Evolutionary conservation across 148 eudicot genomes (phyloP), one percentile per base, ranked within the genome.

Genomic region (Polygonum maritimum): DNA sequence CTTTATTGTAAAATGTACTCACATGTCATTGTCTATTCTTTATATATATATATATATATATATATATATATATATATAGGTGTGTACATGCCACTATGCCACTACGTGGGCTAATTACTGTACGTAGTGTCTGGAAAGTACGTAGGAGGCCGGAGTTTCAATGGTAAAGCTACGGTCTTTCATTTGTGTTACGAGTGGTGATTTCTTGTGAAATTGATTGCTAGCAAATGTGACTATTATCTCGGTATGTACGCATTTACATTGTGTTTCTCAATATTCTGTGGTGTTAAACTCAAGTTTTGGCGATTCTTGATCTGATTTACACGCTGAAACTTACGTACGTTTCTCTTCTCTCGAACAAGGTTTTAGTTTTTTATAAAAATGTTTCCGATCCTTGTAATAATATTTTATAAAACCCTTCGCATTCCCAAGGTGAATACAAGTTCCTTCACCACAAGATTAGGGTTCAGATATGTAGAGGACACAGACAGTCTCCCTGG

Each of bases 191-290:
- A 0, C 31, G 31, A 26, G 31, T 26, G 31, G 31, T 26, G 31
- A 26, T 26, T 26, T 26, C 31, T 26, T 26, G 31, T 26, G 0
- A 26, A 26, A 26, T 26, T 26, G 31, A 41, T 41, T 41, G 45
- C 45, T 41, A 41, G 45, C 9, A 41, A 41, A 41, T 41, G 0
- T 7, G 45, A 41, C 45, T 41, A 60, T 73, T 44, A 90, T 87
- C 84, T 82, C 91, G 82, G 73, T 52, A 58, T 74, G 11, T 91
- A 91, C 85, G 78, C 84, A 35, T 86, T 82, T 54, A 52, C 77
- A 76, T 69, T 89, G 67, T 86, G 78, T 73, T 76, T 67, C 73
- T 49, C 55, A 49, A 18, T 48, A 18, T 48, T 48, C 52, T 48
- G 3, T 51, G 7, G 55, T 51, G 19, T 51, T 15, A 51, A 14